phyloP scores from a whole-genome alignment of 2,329 filamentous ascomycete species.

The Pseudogymnoascus sp. region DNA sequence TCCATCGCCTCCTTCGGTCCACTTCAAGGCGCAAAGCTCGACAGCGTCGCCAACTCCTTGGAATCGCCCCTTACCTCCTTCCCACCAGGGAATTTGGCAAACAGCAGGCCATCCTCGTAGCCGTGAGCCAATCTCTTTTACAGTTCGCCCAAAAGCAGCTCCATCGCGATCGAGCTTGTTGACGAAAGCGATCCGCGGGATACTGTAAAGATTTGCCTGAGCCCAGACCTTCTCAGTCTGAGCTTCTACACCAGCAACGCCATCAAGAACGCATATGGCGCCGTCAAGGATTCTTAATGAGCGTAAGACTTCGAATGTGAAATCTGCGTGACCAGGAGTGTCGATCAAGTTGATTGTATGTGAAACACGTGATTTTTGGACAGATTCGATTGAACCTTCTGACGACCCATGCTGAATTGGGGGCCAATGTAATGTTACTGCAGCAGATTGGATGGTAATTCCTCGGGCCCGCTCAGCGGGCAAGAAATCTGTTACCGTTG shows the following conservation, averaged over 20 bases:
- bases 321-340: slow-evolving; percentile 94
- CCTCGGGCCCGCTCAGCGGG: slow-evolving; percentile 85
- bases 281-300: slow-evolving; percentile 84
- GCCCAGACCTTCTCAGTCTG: slow-evolving; percentile 96
- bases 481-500: slow-evolving; percentile 94
- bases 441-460: slow-evolving; percentile 96
- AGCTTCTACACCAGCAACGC: slow-evolving; percentile 88
- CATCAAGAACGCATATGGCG: slow-evolving; percentile 87
- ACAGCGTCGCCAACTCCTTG: slow-evolving; percentile 81
- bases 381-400: slow-evolving; percentile 12
- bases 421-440: slow-evolving; percentile 93
- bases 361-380: slow-evolving; percentile 39
- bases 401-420: slow-evolving; percentile 34
- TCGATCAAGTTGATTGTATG: slow-evolving; percentile 89
- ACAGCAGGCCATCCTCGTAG: slow-evolving; percentile 81
- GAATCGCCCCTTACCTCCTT: slow-evolving; percentile 63
- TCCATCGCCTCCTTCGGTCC: slow-evolving; percentile 60
- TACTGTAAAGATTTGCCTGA: slow-evolving; percentile 77
- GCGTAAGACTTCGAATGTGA: slow-evolving; percentile 90
- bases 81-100: slow-evolving; percentile 94
- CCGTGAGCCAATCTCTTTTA: slow-evolving; percentile 75
- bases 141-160: slow-evolving; percentile 73
- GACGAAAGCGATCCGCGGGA: slow-evolving; percentile 74
- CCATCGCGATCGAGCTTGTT: slow-evolving; percentile 84
- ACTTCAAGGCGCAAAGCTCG: slow-evolving; percentile 65